A percentile compares a stretch with the other conserved stretches of the same genome.
These are phyloP conservation scores for Paxillus ammoniavirescens DNA, from an alignment of 768 basidiomycete genomes.

Conservation along the genomic window DNA sequence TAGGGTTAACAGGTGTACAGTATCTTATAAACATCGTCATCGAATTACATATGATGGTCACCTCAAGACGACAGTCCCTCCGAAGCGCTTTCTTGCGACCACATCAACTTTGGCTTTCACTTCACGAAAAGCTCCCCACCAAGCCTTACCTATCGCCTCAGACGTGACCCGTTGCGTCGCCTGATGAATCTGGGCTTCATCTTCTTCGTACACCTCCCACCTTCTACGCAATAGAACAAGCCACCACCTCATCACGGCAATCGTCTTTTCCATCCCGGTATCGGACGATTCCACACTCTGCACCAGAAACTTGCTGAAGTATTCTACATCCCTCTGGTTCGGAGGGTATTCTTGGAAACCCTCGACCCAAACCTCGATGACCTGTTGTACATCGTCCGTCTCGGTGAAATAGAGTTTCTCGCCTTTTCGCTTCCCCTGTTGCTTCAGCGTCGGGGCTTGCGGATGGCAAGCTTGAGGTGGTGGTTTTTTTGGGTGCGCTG, in stretches of 20 bases:
- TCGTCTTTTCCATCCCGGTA: conserved; percentile 65
- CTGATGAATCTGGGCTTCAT: conserved; percentile 33
- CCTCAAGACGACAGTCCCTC: conserved; percentile 63
- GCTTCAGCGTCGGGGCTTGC: conserved; percentile 51
- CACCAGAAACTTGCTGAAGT: conserved; percentile 70
- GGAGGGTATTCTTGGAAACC: conserved; percentile 61
- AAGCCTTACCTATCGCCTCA: conserved; percentile 55
- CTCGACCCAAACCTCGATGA: conserved; percentile 77
- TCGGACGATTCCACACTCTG: conserved; percentile 67
- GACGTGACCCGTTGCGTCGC: conserved; percentile 32
- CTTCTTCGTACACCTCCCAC: conserved; percentile 58
- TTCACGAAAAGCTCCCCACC: conserved; percentile 79
- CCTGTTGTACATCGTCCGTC: conserved; percentile 66
- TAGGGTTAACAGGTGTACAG: neutral
- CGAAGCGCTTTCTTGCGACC: conserved; percentile 66
- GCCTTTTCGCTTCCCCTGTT: conserved; percentile 48
- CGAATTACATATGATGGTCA: conserved; percentile 28
- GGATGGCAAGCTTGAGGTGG: conserved; percentile 55
- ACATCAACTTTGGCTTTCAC: conserved; percentile 67
- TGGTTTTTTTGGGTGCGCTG: conserved; percentile 45
- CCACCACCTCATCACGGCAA: conserved; percentile 84
- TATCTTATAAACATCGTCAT: no score
- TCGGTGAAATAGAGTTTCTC: conserved; percentile 61
- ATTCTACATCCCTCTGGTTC: conserved; percentile 69
- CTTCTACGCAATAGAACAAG: conserved; percentile 60